Conservation (phyloP, 306 rosid species). For the Cicer pinnatifidum region DNA sequence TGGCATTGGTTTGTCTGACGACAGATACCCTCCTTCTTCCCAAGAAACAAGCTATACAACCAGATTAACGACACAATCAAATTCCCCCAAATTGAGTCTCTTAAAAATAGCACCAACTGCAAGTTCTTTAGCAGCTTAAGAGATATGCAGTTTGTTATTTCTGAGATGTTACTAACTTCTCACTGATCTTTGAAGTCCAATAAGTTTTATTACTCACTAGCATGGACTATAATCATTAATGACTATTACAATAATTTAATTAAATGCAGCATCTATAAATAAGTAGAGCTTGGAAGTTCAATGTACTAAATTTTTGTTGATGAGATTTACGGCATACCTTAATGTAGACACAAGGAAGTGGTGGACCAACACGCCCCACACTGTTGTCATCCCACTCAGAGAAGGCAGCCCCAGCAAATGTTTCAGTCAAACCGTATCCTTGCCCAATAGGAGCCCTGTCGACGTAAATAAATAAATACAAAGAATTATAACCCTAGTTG, state of each 20-base stretch:
- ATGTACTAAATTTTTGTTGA: background rate
- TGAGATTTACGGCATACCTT: conserved; percentile 56
- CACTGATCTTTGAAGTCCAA: background rate
- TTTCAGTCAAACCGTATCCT: conserved; percentile 96
- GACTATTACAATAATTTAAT: conserved; percentile 13
- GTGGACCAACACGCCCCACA: conserved; percentile 98
- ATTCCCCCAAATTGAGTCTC: conserved; percentile 16
- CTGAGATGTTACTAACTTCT: conserved; percentile 20
- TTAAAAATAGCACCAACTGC: background rate
- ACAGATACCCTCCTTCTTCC: conserved; percentile 84
- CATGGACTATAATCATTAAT: conserved; percentile 13
- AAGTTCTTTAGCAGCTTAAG: conserved; percentile 27
- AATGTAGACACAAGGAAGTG: conserved; percentile 77
- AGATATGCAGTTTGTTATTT: conserved; percentile 20
- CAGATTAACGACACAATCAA: conserved; percentile 43
- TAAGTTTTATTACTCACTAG: conserved; percentile 2
- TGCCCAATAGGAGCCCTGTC: conserved; percentile 91
- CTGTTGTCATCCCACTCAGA: conserved; percentile 79
- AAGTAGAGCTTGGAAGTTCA: conserved; percentile 27
- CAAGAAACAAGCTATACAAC: conserved; percentile 84
- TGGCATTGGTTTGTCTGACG: conserved; percentile 93
- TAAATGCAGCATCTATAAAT: conserved; percentile 26
- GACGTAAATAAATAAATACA: conserved; percentile 35
- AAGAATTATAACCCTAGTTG: conserved; percentile 32
- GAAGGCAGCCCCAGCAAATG: conserved; percentile 96